Conservation (phyloP, 495 filamentous ascomycete genomes). For the Penicillium egyptiacum region DNA sequence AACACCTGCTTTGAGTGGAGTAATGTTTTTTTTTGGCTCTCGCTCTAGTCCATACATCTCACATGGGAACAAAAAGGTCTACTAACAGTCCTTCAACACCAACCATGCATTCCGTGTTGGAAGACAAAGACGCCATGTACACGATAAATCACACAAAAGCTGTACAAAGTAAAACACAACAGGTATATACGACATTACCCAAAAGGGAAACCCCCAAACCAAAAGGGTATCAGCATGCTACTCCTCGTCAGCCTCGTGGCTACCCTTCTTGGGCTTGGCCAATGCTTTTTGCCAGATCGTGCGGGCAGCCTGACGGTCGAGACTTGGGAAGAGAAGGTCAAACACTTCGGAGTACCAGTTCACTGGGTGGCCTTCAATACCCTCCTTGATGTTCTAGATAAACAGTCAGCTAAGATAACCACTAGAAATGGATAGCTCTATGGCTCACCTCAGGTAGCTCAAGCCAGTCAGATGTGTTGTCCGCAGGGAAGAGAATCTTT, state of each 20-base stretch:
- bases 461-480: conserved; percentile 95
- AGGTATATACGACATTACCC: conserved; percentile 20
- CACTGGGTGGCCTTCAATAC: conserved; percentile 83
- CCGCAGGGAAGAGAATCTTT: conserved; percentile 91
- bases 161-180: conserved; percentile 20
- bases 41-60: conserved; percentile 9
- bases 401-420: conserved; percentile 17
- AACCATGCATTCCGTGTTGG: conserved; percentile 17
- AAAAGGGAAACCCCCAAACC: conserved; percentile 2
- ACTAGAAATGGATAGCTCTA: neutral
- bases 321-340: conserved; percentile 79
- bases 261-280: conserved; percentile 53
- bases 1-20: conserved; percentile 8
- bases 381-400: conserved; percentile 90
- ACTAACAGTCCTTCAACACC: conserved; percentile 12
- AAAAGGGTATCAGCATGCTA: conserved; percentile 18
- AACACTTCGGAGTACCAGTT: conserved; percentile 96
- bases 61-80: conserved; percentile 11
- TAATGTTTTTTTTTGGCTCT: conserved; percentile 9
- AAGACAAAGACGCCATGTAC: conserved; percentile 18
- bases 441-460: conserved; percentile 86
- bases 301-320: conserved; percentile 73
- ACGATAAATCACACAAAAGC: conserved; percentile 27
- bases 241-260: conserved; percentile 41
- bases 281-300: conserved; percentile 71